A percentile compares a stretch with the other conserved stretches of the same genome.
Conservation (phyloP, 441 rosid species). For the California macrophylla region DNA sequence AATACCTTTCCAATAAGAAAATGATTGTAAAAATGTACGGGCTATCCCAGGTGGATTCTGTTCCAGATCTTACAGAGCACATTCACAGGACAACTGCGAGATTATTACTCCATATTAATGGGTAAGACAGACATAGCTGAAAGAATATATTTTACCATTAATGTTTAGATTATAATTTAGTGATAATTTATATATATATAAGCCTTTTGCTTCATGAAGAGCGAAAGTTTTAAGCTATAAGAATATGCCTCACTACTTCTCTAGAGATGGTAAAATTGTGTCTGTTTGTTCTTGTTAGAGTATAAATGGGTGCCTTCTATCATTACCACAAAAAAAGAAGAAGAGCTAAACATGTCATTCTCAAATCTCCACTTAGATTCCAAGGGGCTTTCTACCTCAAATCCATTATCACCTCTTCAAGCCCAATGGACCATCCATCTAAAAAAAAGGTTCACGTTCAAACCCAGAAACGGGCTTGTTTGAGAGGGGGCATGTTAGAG, state of each 20-base stretch:
- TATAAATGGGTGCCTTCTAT: neutral
- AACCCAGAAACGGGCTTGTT: neutral
- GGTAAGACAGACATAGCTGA: constrained; percentile 39
- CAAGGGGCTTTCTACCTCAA: neutral
- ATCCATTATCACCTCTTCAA: neutral
- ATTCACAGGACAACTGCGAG: constrained; percentile 88
- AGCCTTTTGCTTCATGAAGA: neutral
- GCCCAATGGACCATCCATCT: neutral
- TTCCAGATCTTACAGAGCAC: constrained; percentile 67
- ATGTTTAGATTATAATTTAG: neutral
- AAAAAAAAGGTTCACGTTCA: neutral
- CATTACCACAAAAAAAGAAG: no score
- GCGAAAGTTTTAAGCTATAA: neutral
- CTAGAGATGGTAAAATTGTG: neutral
- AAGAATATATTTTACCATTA: neutral
- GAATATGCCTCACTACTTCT: neutral
- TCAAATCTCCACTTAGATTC: neutral
- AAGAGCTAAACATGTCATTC: no score
- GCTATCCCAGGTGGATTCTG: constrained; percentile 72
- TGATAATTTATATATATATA: neutral
- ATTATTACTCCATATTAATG: constrained; percentile 74
- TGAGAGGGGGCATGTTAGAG: neutral
- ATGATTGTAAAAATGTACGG: neutral
- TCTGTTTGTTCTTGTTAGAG: neutral
- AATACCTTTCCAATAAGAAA: constrained; percentile 3